Evolutionary conservation across 1,284 basidiomycete genomes (phyloP).

Genomic region (Peniophora sp.): DNA sequence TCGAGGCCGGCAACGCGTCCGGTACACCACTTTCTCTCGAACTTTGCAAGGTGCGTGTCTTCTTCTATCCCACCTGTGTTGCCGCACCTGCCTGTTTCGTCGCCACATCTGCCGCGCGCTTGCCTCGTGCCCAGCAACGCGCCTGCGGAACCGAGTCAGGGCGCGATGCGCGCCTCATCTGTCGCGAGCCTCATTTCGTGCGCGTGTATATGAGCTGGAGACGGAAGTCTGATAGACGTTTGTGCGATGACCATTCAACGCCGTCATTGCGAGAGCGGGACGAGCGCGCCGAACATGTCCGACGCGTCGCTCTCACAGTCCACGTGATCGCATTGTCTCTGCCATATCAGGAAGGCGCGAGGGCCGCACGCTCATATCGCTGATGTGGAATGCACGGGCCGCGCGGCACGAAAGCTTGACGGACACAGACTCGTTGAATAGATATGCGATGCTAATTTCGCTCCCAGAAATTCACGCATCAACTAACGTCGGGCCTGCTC

Average conservation of each 20-base stretch:
- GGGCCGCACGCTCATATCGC: neutral
- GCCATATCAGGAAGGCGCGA: neutral
- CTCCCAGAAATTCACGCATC: slow-evolving; percentile 81
- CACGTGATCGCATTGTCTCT: slow-evolving; percentile 5
- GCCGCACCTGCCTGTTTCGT: too few species aligned
- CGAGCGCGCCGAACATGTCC: neutral
- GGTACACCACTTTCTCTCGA: slow-evolving; percentile 68
- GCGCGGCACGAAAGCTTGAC: neutral
- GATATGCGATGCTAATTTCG: neutral
- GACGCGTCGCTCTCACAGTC: slow-evolving; percentile 2
- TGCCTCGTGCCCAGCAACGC: too few species aligned
- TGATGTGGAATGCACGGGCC: neutral
- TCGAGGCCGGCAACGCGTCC: slow-evolving; percentile 77
- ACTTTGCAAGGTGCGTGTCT: slow-evolving; percentile 69
- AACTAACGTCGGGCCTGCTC: slow-evolving; percentile 80
- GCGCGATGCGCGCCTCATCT: too few species aligned
- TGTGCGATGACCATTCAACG: too few species aligned
- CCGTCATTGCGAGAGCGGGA: neutral
- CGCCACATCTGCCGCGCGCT: too few species aligned
- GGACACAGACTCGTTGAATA: too few species aligned
- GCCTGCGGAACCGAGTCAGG: too few species aligned
- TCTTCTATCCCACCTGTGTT: too few species aligned
- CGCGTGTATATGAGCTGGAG: too few species aligned
- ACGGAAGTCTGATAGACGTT: too few species aligned
- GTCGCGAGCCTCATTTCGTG: too few species aligned